Evolutionary conservation across 2,329 filamentous ascomycete species (phyloP), one percentile per base, ranked within the genome.

Genomic region (Xylariaceae sp.): DNA sequence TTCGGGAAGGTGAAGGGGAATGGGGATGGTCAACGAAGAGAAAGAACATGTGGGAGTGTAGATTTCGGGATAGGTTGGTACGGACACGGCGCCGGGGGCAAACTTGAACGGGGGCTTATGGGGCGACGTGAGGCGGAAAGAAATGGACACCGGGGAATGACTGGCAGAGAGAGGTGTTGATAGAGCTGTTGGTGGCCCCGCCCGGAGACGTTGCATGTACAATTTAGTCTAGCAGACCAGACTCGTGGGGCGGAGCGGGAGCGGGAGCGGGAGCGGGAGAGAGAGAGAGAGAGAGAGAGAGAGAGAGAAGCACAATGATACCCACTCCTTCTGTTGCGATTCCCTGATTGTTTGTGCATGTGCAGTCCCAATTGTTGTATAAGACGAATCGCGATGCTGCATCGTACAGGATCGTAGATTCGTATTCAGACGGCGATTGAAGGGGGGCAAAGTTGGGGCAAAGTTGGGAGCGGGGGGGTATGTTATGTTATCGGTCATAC

Each of bases 271-370:
- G 19, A 19, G 19, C 19, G 19, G 19, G 19, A 19, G 19, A 19
- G 19, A 19, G 19, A 19, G 19, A 19, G 19, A 19, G 19, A 19
- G 19, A 19, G 19, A 19, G 19, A 19, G 19, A 19, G 19, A 37
- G 55, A 43, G 54, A 63, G 59, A 60, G 54, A 63, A 47, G 57
- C 61, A 44, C 42, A 62, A 64, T 62, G 63, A 64, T 62, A 62
- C 60, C 60, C 60, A 53, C 54, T 59, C 49, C 54, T 59, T 60
- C 42, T 27, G 51, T 50, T 32, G 47, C 19, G 49, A 47, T 26
- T 41, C 26, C 6, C 34, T 19, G 19, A 19, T 44, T 37, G 46
- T 41, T 27, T n/a, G 32, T 37, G 42, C 31, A 34, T 26, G 27
- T 32, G 19, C 29, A 34, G 42, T 9, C 42, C 6, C 29, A 30